Percentiles rank a stretch among this genome's conserved stretches.
phyloP scores from a whole-genome alignment of 805 yeast species.

The Scheffersomyces coipomensis region DNA sequence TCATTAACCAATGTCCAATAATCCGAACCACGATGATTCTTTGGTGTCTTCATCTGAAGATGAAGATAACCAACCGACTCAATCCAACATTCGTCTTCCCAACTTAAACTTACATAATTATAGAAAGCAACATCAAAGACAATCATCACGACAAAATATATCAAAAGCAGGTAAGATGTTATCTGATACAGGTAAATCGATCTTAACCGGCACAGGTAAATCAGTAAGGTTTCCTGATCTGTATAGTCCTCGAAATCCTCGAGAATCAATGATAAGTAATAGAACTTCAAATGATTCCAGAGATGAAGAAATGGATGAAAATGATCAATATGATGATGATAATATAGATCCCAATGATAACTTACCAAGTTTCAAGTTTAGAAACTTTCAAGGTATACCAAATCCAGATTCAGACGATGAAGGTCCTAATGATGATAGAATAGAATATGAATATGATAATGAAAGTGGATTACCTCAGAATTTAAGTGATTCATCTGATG shows the following conservation, averaged over 20 bases:
- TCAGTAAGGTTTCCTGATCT: slow-evolving; percentile 6
- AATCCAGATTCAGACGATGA: slow-evolving; percentile 4
- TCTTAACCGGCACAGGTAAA: no score
- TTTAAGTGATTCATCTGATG: slow-evolving; percentile 5
- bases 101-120: slow-evolving; percentile 5
- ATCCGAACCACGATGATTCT: neutral
- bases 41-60: neutral
- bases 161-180: slow-evolving; percentile 5
- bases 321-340: neutral
- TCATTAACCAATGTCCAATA: no score
- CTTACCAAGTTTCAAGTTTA: slow-evolving; percentile 21
- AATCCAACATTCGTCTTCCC: slow-evolving; percentile 6
- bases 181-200: neutral
- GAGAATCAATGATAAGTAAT: slow-evolving; percentile 1
- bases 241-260: slow-evolving; percentile 6
- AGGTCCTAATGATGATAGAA: slow-evolving; percentile 6
- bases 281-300: neutral
- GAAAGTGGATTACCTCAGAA: neutral
- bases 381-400: slow-evolving; percentile 4
- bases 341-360: slow-evolving; percentile 4
- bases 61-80: neutral
- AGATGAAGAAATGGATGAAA: neutral
- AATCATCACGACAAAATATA: slow-evolving; percentile 3
- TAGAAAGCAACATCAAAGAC: slow-evolving; percentile 5
- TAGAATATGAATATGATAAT: neutral